Evolutionary conservation across 208 protist genomes (phyloP).

Genomic region (Trypanosoma rangeli): DNA sequence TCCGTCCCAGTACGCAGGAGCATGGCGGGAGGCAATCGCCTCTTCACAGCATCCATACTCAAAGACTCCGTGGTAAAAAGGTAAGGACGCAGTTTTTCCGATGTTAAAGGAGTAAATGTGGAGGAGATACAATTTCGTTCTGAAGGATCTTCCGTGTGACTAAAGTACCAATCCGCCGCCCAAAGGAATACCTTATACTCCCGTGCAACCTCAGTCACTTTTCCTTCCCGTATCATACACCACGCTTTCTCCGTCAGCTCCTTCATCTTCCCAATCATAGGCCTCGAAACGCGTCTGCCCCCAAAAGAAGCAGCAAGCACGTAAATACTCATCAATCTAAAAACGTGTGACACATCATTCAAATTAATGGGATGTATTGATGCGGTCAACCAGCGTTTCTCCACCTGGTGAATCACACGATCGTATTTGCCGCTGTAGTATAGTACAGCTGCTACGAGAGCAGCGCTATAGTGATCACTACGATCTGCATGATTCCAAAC

Average conservation of each 20-base stretch:
- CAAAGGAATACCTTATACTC: slow-evolving; percentile 29
- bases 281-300: background rate
- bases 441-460: slow-evolving; percentile 12
- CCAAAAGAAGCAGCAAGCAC: slow-evolving; percentile 18
- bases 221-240: slow-evolving; percentile 1
- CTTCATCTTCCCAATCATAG: slow-evolving; percentile 4
- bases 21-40: slow-evolving; percentile 3
- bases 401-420: slow-evolving; percentile 3
- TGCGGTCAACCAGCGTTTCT: background rate
- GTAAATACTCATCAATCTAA: slow-evolving; percentile 22
- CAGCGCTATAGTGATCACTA: slow-evolving; percentile 13
- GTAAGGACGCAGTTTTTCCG: slow-evolving; percentile 10
- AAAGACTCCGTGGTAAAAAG: slow-evolving; percentile 8
- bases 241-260: background rate
- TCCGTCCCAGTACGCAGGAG: slow-evolving; percentile 12
- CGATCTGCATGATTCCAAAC: slow-evolving; percentile 14
- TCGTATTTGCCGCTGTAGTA: slow-evolving; percentile 23
- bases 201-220: slow-evolving; percentile 2
- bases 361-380: background rate
- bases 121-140: slow-evolving; percentile 3
- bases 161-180: slow-evolving; percentile 29
- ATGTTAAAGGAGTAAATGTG: slow-evolving; percentile 16
- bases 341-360: slow-evolving; percentile 4
- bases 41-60: background rate
- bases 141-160: slow-evolving; percentile 1